Conservation (phyloP, 192 early-diverging fungal species). For the Umbelopsis vinacea region DNA sequence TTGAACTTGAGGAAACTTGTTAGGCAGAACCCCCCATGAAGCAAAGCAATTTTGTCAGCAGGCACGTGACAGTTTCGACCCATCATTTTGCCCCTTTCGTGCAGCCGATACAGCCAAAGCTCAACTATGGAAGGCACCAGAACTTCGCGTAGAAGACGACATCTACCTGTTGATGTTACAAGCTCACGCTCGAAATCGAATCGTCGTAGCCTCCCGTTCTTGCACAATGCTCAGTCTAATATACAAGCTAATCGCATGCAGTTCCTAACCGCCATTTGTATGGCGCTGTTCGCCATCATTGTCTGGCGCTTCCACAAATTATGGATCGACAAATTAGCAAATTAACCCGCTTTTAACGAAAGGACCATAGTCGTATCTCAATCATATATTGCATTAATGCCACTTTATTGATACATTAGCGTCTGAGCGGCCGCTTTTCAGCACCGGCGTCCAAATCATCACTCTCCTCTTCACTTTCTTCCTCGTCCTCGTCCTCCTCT, state of each 20-base stretch:
- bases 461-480: constrained; percentile 38
- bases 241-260: neutral
- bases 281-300: neutral
- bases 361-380: neutral
- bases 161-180: neutral
- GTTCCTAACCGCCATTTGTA: neutral
- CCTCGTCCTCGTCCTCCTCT: constrained; percentile 48
- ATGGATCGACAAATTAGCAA: neutral
- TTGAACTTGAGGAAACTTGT: neutral
- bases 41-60: neutral
- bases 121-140: neutral
- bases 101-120: neutral
- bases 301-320: neutral
- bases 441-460: constrained; percentile 35
- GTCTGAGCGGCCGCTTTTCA: constrained; percentile 8
- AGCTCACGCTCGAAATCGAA: neutral
- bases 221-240: neutral
- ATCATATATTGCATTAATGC: neutral
- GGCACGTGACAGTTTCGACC: neutral
- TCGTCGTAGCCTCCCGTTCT: neutral
- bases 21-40: neutral
- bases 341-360: neutral
- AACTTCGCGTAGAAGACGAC: constrained; percentile 12
- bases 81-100: neutral
- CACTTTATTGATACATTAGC: constrained; percentile 17